Base-by-base conservation (phyloP, 768 basidiomycete species). In the Erythrobasidium yunnanense region DNA sequence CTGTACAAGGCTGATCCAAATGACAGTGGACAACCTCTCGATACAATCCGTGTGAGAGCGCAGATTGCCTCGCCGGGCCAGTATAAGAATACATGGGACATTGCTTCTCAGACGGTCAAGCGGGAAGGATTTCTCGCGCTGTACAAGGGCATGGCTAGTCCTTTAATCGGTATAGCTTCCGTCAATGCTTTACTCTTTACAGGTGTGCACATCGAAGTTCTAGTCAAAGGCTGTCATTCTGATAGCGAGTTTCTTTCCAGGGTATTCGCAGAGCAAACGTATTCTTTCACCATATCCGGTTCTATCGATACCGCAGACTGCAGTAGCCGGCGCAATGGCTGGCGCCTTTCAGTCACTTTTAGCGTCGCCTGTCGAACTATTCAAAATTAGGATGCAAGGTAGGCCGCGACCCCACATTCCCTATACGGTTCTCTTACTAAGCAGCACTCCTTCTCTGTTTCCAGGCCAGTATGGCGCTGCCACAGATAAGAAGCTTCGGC, bases 341-440 rank as follows among this genome's bases (percentile, higher is more conserved):
- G 95, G 95, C 4, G 90, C 87, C 1, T 84, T 82, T 0, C 93
- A 96, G 73, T 84, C 93, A 13, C 77, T 97, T 7, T 81, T 97
- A 1, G 93, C 93, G 1, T 88, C 87, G 76, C 95, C 95, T 56
- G 90, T 79, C 55, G 95, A 99, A 77, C 89, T 97, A 87, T 96
- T 96, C 80, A 97, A 99, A 77, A 89, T 96, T 29, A 82, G 88
- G 18, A 95, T 95, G 93, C 92, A 95, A 77, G 91, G 87, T 51
- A 11, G 23, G 30, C 4, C 8, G n/a, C 0, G 0, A 29, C 4
- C 0, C 18, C 15, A 4, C 38, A 68, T 22, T 45, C 46, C 0
- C 18, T n/a, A n/a, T n/a, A n/a, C n/a, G n/a, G n/a, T n/a, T n/a
- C n/a, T n/a, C n/a, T n/a, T n/a, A n/a, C n/a, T n/a, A n/a, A n/a